Conservation (phyloP, 2,329 filamentous ascomycete genomes). For the Aspergillus sergii region DNA sequence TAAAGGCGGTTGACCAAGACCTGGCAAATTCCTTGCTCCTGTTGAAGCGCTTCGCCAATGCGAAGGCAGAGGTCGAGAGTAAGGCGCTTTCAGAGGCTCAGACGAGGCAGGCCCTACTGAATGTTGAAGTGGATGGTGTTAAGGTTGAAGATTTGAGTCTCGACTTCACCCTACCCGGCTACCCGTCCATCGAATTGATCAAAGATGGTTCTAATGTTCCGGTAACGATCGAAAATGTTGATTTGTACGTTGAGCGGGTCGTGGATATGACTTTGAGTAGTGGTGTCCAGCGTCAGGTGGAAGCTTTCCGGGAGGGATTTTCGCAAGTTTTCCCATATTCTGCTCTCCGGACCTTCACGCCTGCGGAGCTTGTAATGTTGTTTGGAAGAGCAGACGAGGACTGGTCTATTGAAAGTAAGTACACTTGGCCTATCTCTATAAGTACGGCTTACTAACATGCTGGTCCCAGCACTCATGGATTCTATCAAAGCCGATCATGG, state of each 20-base stretch:
- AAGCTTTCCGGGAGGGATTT: conserved; percentile 88
- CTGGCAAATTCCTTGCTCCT: conserved; percentile 83
- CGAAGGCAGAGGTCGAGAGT: conserved; percentile 80
- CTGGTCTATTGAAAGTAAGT: conserved; percentile 95
- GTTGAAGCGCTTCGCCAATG: conserved; percentile 81
- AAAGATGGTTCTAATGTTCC: conserved; percentile 71
- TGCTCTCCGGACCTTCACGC: conserved; percentile 88
- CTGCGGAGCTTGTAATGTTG: conserved; percentile 89
- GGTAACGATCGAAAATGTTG: conserved; percentile 91
- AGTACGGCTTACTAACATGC: conserved; percentile 28
- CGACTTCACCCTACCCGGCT: conserved; percentile 93
- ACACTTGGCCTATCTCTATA: background rate
- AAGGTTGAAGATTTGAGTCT: conserved; percentile 83
- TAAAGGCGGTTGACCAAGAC: conserved; percentile 85
- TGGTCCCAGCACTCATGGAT: conserved; percentile 77
- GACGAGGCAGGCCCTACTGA: conserved; percentile 70
- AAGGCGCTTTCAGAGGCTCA: conserved; percentile 64
- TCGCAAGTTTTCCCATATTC: conserved; percentile 96
- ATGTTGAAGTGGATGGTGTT: conserved; percentile 74
- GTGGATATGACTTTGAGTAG: conserved; percentile 88
- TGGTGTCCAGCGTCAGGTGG: conserved; percentile 84
- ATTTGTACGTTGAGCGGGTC: conserved; percentile 81
- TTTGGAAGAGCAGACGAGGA: conserved; percentile 94
- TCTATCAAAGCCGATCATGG: conserved; percentile 98
- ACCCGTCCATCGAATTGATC: conserved; percentile 81